phyloP scores from a whole-genome alignment of 106 monocot genomes.

The Allium sativum region DNA sequence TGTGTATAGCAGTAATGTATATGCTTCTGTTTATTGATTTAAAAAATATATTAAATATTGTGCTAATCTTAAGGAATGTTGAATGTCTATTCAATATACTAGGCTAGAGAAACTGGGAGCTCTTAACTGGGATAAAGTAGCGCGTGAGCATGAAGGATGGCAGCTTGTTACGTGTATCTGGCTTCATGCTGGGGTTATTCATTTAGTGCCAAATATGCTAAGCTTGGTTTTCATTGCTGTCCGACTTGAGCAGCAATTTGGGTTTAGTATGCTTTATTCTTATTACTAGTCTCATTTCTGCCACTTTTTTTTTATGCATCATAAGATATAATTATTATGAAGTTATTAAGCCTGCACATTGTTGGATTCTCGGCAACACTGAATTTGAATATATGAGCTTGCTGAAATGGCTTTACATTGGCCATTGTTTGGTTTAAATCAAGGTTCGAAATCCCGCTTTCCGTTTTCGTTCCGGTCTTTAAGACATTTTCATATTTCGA shows the following conservation, averaged over 20 bases:
- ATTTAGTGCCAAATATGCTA: slow-evolving; percentile 50
- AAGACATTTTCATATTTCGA: too few species aligned
- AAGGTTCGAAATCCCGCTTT: too few species aligned
- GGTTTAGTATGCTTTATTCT: slow-evolving; percentile 32
- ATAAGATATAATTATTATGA: not conserved
- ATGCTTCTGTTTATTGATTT: too few species aligned
- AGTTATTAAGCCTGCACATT: too few species aligned
- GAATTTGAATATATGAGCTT: too few species aligned
- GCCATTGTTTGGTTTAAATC: too few species aligned
- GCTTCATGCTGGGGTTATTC: slow-evolving; percentile 59
- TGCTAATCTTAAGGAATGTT: too few species aligned
- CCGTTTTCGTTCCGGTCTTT: too few species aligned
- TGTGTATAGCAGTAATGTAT: too few species aligned
- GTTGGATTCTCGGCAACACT: not conserved
- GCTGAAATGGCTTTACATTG: too few species aligned
- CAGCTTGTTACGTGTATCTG: slow-evolving; percentile 49
- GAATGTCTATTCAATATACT: not conserved
- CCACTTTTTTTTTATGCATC: not conserved
- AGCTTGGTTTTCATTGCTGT: slow-evolving; percentile 57
- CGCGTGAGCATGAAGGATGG: slow-evolving; percentile 54
- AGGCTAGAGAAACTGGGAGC: slow-evolving; percentile 62
- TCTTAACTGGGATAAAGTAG: slow-evolving; percentile 52
- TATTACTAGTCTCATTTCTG: not conserved
- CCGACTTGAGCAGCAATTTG: slow-evolving; percentile 70
- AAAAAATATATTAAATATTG: too few species aligned